Evolutionary conservation across 768 basidiomycete species (phyloP), one percentile per base, ranked within the genome.

Genomic region (Trametes cingulata): DNA sequence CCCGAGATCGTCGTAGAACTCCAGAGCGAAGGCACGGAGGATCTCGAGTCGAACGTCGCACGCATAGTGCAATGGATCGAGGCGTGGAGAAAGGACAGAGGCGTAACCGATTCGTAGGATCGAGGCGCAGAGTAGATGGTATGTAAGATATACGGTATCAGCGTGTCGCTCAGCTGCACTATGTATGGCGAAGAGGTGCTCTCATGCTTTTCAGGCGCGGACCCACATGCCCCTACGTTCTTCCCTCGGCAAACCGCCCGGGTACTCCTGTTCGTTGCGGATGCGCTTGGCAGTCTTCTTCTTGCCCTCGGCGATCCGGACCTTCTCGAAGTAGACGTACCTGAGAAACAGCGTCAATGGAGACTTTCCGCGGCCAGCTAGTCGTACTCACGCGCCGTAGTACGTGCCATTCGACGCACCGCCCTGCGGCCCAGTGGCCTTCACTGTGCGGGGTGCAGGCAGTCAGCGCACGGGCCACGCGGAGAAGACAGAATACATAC

Each of bases 11-110:
- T 98, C 24, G 87, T 98, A 17, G 92, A 92, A 68, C 78, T 98
- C 24, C 74, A 81, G 60, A 94, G 91, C 71, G 89, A 92, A 69
- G 80, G 75, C 20, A 84, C 81, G 50, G 88, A 87, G 40, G 89
- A 98, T 66, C 76, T 98, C 39, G 90, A 97, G 70, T 79, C 84
- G 20, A 98, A 98, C 71, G 85, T 98, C n/a, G 76, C 80, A 10
- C 83, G 93, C 69, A 88, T 98, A 46, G 83, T 90, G n/a, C 78
- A 85, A 60, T 98, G 97, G 97, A 90, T 96, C 53, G 78, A 78
- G 49, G 74, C 77, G 27, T 99, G 96, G 95, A 62, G 57, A n/a
- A 64, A 69, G 58, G 70, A 80, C 20, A 59, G 53, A 9, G 48
- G 14, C 22, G 7, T 22, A 12, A 19, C 58, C 9, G 58, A 60